These are phyloP conservation scores for Madurella mycetomatis DNA, from an alignment of 2,329 filamentous ascomycete genomes.

Conservation along the genomic window DNA sequence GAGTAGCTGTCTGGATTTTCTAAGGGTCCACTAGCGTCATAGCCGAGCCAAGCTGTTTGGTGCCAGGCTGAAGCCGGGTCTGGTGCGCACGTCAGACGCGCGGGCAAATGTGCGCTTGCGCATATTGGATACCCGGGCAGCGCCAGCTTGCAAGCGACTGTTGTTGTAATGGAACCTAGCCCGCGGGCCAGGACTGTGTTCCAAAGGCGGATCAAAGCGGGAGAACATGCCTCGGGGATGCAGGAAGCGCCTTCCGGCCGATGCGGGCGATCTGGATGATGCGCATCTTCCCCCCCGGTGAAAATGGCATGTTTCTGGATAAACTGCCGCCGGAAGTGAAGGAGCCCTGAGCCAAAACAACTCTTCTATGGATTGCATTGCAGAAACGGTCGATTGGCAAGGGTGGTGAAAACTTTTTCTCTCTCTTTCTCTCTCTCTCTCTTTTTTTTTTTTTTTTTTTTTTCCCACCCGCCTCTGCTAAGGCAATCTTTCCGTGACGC, in stretches of 20 bases:
- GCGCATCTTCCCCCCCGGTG: slow-evolving; percentile 32
- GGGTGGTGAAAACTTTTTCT: slow-evolving; percentile 16
- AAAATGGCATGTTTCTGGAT: slow-evolving; percentile 27
- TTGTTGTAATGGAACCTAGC: slow-evolving; percentile 30
- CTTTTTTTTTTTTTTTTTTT: no score
- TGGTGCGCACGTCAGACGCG: slow-evolving; percentile 7
- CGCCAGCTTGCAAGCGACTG: slow-evolving; percentile 14
- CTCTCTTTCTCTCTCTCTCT: slow-evolving; percentile 2
- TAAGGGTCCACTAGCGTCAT: slow-evolving; percentile 18
- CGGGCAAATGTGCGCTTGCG: slow-evolving; percentile 17
- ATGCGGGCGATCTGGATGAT: slow-evolving; percentile 36
- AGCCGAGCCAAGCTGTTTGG: slow-evolving; percentile 5
- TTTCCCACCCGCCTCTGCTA: no score
- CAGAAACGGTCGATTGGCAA: slow-evolving; percentile 14
- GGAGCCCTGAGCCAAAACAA: neutral
- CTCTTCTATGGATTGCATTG: neutral
- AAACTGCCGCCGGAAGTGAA: slow-evolving; percentile 16
- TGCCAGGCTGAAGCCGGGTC: neutral
- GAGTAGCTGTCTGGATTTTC: neutral
- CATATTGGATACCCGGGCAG: slow-evolving; percentile 10
- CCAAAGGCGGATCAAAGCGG: slow-evolving; percentile 33
- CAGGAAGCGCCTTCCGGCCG: slow-evolving; percentile 34
- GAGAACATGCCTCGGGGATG: slow-evolving; percentile 38
- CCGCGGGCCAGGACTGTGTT: slow-evolving; percentile 32
- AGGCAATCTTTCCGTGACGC: slow-evolving; percentile 15